Conservation (phyloP, 257 asterid genomes). For the Linaria vulgaris region DNA sequence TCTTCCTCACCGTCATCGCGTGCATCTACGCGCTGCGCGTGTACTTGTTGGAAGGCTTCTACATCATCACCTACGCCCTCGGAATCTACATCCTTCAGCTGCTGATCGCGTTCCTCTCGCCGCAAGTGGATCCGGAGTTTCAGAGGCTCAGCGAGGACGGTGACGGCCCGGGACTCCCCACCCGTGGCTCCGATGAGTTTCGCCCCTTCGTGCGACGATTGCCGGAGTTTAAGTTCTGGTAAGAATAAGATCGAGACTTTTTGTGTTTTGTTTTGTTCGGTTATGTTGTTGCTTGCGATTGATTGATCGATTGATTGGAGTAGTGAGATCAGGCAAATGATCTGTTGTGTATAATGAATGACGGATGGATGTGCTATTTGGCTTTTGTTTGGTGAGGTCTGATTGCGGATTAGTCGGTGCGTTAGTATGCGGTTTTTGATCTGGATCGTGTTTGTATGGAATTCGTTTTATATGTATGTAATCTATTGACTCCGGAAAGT, state of each 20-base stretch:
- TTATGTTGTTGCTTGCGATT: not conserved
- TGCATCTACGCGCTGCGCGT: conserved; percentile 72
- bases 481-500: no score
- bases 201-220: conserved; percentile 99
- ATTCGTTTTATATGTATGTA: no score
- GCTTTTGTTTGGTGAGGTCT: not conserved
- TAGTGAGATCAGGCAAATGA: no score
- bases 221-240: conserved; percentile 99
- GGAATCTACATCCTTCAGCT: conserved; percentile 93
- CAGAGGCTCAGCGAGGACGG: conserved; percentile 28
- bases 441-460: no score
- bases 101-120: conserved; percentile 87
- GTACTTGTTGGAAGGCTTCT: conserved; percentile 73
- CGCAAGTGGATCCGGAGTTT: conserved; percentile 98
- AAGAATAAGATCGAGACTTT: not conserved
- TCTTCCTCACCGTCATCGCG: conserved; percentile 58
- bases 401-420: conserved; percentile 8
- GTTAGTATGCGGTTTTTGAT: not conserved
- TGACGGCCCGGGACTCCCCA: conserved; percentile 81
- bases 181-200: conserved; percentile 95
- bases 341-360: no score
- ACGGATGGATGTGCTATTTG: no score
- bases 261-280: not conserved
- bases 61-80: conserved; percentile 83
- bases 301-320: not conserved